Evolutionary conservation across 2,329 filamentous ascomycete genomes (phyloP).

Genomic region (Coniochaeta ligniaria): DNA sequence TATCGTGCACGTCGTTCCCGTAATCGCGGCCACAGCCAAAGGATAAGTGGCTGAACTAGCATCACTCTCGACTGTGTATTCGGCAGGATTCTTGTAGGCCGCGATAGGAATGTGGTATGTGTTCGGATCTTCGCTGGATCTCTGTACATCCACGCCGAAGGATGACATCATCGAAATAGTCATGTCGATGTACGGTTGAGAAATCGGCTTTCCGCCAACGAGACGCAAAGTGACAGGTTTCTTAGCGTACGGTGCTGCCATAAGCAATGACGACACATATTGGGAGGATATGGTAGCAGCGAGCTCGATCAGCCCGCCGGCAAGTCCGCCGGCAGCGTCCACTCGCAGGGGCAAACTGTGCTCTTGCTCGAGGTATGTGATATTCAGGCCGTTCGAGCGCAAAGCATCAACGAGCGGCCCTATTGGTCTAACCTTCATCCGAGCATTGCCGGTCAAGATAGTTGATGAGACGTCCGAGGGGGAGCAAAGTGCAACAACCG

Average conservation of each 20-base stretch:
- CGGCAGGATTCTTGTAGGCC: conserved; percentile 71
- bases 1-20: conserved; percentile 89
- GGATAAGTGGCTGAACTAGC: conserved; percentile 97
- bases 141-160: conserved; percentile 77
- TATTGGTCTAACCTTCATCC: conserved; percentile 95
- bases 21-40: conserved; percentile 87
- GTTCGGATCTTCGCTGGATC: conserved; percentile 71
- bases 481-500: conserved; percentile 76
- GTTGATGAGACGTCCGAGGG: conserved; percentile 60
- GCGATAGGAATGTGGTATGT: conserved; percentile 92
- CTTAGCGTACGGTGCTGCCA: conserved; percentile 96
- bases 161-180: conserved; percentile 95
- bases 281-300: conserved; percentile 97
- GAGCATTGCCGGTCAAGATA: conserved; percentile 82
- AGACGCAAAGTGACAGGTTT: conserved; percentile 83
- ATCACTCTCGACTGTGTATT: conserved; percentile 93
- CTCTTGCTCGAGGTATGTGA: conserved; percentile 79
- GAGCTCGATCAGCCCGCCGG: conserved; percentile 81
- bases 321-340: conserved; percentile 73
- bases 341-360: conserved; percentile 80
- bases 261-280: conserved; percentile 92
- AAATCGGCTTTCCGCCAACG: conserved; percentile 95
- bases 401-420: conserved; percentile 89
- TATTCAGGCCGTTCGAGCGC: conserved; percentile 74
- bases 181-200: conserved; percentile 97